phyloP scores from a whole-genome alignment of 2,329 filamentous ascomycete genomes.

The Phyllosticta capitalensis region DNA sequence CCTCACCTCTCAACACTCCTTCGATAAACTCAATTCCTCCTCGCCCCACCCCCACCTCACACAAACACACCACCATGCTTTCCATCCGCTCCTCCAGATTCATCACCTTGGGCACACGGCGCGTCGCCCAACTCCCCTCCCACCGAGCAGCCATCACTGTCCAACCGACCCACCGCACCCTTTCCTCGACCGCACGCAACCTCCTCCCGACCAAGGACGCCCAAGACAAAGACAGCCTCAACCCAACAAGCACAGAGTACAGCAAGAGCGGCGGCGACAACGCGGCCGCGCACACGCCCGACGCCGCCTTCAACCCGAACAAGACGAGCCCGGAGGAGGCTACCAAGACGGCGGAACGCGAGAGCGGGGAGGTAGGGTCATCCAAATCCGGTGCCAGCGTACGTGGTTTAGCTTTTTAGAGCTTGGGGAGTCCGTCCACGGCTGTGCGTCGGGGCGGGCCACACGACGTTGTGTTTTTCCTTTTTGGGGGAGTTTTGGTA shows the following conservation, averaged over 20 bases:
- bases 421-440: too few relatives aligned
- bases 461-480: too few relatives aligned
- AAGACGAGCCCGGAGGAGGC: constrained; percentile 59
- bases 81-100: background rate
- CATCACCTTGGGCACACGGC: background rate
- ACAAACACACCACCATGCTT: background rate
- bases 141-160: background rate
- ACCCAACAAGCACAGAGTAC: constrained; percentile 57
- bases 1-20: background rate
- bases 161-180: background rate
- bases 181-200: background rate
- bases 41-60: background rate
- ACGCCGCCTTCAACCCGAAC: constrained; percentile 59
- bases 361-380: constrained; percentile 19
- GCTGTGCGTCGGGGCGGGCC: too few relatives aligned
- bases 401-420: constrained; percentile 7
- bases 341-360: constrained; percentile 31
- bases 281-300: constrained; percentile 42
- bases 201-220: constrained; percentile 27
- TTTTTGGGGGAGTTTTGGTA: background rate
- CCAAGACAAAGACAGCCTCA: constrained; percentile 49
- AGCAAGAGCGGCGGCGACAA: constrained; percentile 58
- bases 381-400: background rate
- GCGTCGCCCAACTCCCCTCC: background rate
- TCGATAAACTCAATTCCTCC: background rate